These are phyloP conservation scores for Sporothrix variecibatus DNA, from an alignment of 2,329 filamentous ascomycete genomes.

Conservation along the genomic window DNA sequence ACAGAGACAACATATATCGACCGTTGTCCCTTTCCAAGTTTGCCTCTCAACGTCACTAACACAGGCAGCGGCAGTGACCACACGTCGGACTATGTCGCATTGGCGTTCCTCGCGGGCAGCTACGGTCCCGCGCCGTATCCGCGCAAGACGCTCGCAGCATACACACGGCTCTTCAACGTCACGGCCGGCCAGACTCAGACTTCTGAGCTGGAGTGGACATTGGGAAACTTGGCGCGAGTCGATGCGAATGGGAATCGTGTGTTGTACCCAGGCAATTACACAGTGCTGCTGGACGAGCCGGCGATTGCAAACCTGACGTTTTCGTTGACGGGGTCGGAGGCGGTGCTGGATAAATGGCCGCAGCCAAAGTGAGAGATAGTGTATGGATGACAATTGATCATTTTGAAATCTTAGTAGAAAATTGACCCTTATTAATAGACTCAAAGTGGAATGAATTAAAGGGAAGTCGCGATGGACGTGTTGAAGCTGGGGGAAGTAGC, in stretches of 20 bases:
- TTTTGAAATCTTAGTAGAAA: background rate
- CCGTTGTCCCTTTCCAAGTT: slow-evolving; percentile 20
- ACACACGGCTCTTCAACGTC: slow-evolving; percentile 48
- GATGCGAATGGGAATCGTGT: slow-evolving; percentile 53
- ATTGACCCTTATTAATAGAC: background rate
- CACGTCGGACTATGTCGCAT: slow-evolving; percentile 55
- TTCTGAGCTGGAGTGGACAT: slow-evolving; percentile 45
- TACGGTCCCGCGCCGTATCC: slow-evolving; percentile 53
- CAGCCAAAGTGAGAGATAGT: background rate
- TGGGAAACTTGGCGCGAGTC: slow-evolving; percentile 52
- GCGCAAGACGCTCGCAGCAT: slow-evolving; percentile 54
- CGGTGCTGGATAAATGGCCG: slow-evolving; percentile 41
- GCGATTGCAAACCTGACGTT: slow-evolving; percentile 46
- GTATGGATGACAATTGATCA: background rate
- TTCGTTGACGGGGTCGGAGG: slow-evolving; percentile 47
- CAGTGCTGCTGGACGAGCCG: slow-evolving; percentile 48
- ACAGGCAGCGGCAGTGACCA: slow-evolving; percentile 44
- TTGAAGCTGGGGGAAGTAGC: background rate
- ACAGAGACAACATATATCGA: slow-evolving; percentile 39
- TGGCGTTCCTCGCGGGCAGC: slow-evolving; percentile 51
- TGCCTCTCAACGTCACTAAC: slow-evolving; percentile 43
- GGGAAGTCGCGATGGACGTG: background rate
- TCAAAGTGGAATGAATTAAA: background rate
- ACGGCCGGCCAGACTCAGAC: slow-evolving; percentile 37
- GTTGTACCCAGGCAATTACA: slow-evolving; percentile 57